Evolutionary conservation across 106 monocot genomes (phyloP), one percentile per base, ranked within the genome.

Genomic region (Amphibolis antarctica): DNA sequence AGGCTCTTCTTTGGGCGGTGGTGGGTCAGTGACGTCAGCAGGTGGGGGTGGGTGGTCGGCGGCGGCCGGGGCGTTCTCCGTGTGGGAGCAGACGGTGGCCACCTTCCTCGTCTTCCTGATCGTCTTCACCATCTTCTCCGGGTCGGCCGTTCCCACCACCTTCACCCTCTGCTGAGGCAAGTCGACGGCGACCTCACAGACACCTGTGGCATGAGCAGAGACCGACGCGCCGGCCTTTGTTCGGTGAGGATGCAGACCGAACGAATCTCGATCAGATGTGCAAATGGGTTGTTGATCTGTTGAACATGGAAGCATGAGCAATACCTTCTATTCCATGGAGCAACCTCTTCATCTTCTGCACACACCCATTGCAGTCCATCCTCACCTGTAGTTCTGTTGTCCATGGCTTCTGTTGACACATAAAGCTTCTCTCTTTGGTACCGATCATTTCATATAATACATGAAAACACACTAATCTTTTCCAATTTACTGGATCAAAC

Each of bases 311-410:
- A n/a, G n/a, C n/a, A n/a, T n/a, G n/a, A n/a, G n/a, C n/a, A n/a
- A 9, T 71, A 86, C 86, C 86, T n/a, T 82, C 69, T 20, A 86
- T 52, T 12, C 69, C 53, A 22, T 64, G 77, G 36, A 82, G 30
- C n/a, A 74, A 71, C 57, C 53, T 86, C 68, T 75, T 82, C 65
- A 83, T 72, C 69, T 46, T 82, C 7, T 80, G 86, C 19, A 67
- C 77, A 44, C 86, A 86, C 21, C 86, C 82, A 22, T 75, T 75
- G 53, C 82, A 86, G 77, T 86, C 82, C 86, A 82, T 80, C 17
- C 80, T 71, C 57, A 86, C 82, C 1, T 71, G 53, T 18, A 86
- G 52, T 65, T 83, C 86, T 0, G 77, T 77, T 14, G 72, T 75
- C 44, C 72, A 62, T 27, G 74, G 36, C 25, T 63, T 85, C 82